Base-by-base conservation (phyloP, 2,329 filamentous ascomycete genomes). In the Fusarium buxicola region DNA sequence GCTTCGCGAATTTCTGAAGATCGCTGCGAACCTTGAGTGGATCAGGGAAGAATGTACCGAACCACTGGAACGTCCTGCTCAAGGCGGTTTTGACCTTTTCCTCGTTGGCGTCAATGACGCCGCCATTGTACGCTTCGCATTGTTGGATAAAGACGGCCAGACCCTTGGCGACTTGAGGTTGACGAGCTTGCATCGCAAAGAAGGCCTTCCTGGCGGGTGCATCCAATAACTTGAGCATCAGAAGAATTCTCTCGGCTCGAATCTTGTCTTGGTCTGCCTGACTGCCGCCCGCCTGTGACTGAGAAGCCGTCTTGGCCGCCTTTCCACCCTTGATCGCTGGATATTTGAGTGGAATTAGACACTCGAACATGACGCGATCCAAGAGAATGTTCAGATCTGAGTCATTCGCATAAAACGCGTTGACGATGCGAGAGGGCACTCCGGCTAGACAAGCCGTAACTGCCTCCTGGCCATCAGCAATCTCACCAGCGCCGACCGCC, bases 61-160 rank as follows among this genome's bases (percentile, higher is more conserved):
- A 80, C 72, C 89, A 92, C 47, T 89, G 83, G 39, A 96, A 87
- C 11, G 92, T 86, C 66, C 85, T 88, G 55, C 88, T 86, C 27
- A 99, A 83, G 52, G 89, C 89, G 9, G 82, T 80, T 68, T 92
- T 92, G 66, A 89, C 83, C 65, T 84, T 86, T 21, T 89, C 88
- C 57, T 89, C 86, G 47, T 91, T 86, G n/a, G 84, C 83, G 15
- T 91, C 88, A 59, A 92, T 87, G 11, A 95, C 88, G 27, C 94
- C 94, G 21, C 92, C 93, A 70, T 98, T 97, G 77, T 91, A 96
- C 12, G 90, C 85, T 73, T 97, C 94, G 71, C 93, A 97, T n/a
- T 89, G 82, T 66, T 90, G 87, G 43, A 99, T 79, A 68, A 94
- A 92, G n/a, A 87, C 82, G 34, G 87, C 84, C 58, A 97, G 81